Percentiles rank a stretch among this genome's conserved stretches.
phyloP scores from a whole-genome alignment of 176 grass and related monocot species.

The Pharus latifolius region DNA sequence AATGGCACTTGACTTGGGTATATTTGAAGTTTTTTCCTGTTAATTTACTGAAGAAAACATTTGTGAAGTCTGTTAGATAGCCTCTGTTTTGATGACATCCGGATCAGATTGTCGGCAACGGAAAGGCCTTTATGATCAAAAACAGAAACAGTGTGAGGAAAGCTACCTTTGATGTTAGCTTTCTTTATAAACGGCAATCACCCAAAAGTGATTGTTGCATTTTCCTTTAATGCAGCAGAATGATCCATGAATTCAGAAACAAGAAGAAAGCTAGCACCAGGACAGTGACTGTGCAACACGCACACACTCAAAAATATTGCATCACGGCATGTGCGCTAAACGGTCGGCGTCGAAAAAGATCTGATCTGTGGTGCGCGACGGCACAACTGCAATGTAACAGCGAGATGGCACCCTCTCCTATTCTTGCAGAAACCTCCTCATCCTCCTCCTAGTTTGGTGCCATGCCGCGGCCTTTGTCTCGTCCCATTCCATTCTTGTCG shows the following conservation, averaged over 20 bases:
- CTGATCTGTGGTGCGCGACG: not conserved
- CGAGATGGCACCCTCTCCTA: slow-evolving; percentile 15
- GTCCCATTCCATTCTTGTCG: too few relatives aligned
- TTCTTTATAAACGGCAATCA: not conserved
- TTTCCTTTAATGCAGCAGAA: too few relatives aligned
- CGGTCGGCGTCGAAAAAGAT: not conserved
- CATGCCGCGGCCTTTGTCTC: too few relatives aligned
- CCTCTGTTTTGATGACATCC: not conserved
- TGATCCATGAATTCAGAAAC: too few relatives aligned
- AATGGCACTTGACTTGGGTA: not conserved
- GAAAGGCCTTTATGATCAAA: not conserved
- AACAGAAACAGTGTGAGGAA: too few relatives aligned
- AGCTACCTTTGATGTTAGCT: too few relatives aligned
- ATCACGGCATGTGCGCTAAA: not conserved
- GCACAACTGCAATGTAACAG: slow-evolving; percentile 24
- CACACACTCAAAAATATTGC: too few relatives aligned
- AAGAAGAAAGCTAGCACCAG: too few relatives aligned
- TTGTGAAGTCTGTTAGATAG: not conserved
- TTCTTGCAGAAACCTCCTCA: too few relatives aligned
- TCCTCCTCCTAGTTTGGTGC: too few relatives aligned
- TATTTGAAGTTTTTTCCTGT: not conserved
- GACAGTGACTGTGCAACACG: too few relatives aligned
- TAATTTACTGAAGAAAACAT: not conserved
- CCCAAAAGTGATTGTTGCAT: too few relatives aligned
- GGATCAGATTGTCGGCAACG: not conserved